Base-by-base conservation (phyloP, 129 eudicot species). In the Calendula officinalis region DNA sequence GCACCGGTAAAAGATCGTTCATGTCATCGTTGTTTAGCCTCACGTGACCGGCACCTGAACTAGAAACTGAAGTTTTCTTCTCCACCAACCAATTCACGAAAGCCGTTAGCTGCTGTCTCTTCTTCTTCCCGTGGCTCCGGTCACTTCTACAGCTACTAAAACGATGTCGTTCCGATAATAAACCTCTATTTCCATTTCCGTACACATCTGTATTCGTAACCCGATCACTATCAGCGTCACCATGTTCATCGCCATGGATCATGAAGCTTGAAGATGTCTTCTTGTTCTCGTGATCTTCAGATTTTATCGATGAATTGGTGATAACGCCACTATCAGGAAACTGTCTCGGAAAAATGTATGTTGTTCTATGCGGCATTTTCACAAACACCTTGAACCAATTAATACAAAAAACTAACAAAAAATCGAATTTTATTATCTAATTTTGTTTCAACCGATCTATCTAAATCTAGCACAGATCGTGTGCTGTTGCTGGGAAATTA, bases 341-440 rank as follows among this genome's bases (percentile, higher is more conserved):
- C 42, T 84, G 91, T 73, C 95, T 42, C 4, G 95, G 91, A 33
- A 87, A 87, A 47, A 87, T 73, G 80, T 87, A 87, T 13, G 95
- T 87, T 9, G 95, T 80, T 71, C 95, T 65, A 46, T 87, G 95
- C 78, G 95, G 95, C 95, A 87, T 87, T 59, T 67, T 68, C 54
- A 41, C 73, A 22, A 65, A 49, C 56, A 42, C 59, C 32, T 42
- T 8, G 27, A 64, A 45, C 8, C 53, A 48, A n/a, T n/a, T n/a
- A n/a, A 61, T 22, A 37, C 27, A 30, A 22, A 44, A 37, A 47
- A 50, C 30, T 22, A 7, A 4, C 42, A 53, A 38, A 40, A 41
- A 46, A 61, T 7, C 38, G 1, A 35, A 55, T n/a, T 34, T 22
- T 22, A 22, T 22, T 22, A 0, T 22, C 15, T 34, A 12, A 35